Percentiles rank a stretch among this genome's conserved stretches.
Evolutionary conservation across 192 early-diverging fungal genomes (phyloP).

Genomic region (Phycomyces nitens): DNA sequence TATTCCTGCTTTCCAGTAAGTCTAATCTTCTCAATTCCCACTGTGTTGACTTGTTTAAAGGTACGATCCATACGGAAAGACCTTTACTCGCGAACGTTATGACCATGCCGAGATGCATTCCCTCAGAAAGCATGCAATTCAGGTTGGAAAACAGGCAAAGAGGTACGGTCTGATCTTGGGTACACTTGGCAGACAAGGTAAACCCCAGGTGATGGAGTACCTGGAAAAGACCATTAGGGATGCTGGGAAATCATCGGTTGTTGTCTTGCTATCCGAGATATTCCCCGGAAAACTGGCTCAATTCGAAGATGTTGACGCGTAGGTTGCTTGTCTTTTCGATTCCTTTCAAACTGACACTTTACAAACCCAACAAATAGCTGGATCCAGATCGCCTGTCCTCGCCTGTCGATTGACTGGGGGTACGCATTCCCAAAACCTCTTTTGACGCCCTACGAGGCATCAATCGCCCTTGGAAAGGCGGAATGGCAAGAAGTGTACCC

Average conservation of each 20-base stretch:
- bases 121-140: constrained; percentile 82
- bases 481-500: constrained; percentile 88
- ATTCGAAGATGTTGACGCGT: constrained; percentile 81
- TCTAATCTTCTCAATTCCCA: not conserved
- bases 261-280: constrained; percentile 90
- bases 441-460: constrained; percentile 92
- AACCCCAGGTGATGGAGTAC: constrained; percentile 80
- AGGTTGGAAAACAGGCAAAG: constrained; percentile 63
- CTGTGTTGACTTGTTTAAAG: constrained; percentile 13
- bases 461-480: constrained; percentile 75
- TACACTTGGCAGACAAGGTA: constrained; percentile 94
- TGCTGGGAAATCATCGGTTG: constrained; percentile 59
- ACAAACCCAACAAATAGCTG: constrained; percentile 61
- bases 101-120: constrained; percentile 91
- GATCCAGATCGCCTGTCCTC: constrained; percentile 95
- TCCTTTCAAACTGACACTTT: not conserved
- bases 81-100: constrained; percentile 90
- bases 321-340: constrained; percentile 31
- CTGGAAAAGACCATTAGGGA: constrained; percentile 65
- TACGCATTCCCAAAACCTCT: constrained; percentile 91
- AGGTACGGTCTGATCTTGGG: constrained; percentile 91
- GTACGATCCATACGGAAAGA: constrained; percentile 93
- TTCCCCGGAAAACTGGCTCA: constrained; percentile 89
- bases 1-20: constrained; percentile 76
- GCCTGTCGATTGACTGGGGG: constrained; percentile 98